Evolutionary conservation across 2,329 filamentous ascomycete genomes (phyloP), one percentile per base, ranked within the genome.

Genomic region (Xylariaceae sp.): DNA sequence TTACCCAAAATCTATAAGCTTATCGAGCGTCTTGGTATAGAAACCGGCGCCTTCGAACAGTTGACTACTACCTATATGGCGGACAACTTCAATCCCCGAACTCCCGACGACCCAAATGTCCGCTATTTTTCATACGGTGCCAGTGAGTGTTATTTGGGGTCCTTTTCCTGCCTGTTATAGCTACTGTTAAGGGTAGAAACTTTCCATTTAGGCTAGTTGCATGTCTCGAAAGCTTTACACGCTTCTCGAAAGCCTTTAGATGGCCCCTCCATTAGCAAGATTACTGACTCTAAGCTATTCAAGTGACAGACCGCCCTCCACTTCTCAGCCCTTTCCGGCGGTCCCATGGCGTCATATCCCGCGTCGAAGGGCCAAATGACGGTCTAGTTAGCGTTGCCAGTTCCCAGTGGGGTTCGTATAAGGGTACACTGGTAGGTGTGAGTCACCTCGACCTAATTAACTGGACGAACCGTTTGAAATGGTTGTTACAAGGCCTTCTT

Each of bases 391-490:
- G 84, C 68, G 84, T 88, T 9, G 73, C 76, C 47, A 88, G 85
- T 66, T 82, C 83, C 41, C 76, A 76, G 56, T 88, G 86, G 85
- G 86, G 86, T 6, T 77, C 76, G 8, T 88, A 89, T 69, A 82
- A 86, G 66, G 86, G 86, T 3, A 88, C 86, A 1, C 69, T 89
- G 54, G 72, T 86, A 4, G 80, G 78, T 1, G 85, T 87, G 6
- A 87, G 81, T 65, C 86, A 89, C 66, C 71, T 88, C 23, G 86
- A 88, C 65, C 70, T 88, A 50, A 88, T 89, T 62, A 88, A 89
- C 71, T 89, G 86, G 86, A 85, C 82, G 29, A 89, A 88, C 61
- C 74, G 82, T 58, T 60, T 87, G 31, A 75, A 78, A 46, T 87
- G 81, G 78, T 48, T 79, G 36, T 66, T 84, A 37, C 74, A 87